phyloP scores from a whole-genome alignment of 495 filamentous ascomycete species.

The Hyaloscypha bicolor region DNA sequence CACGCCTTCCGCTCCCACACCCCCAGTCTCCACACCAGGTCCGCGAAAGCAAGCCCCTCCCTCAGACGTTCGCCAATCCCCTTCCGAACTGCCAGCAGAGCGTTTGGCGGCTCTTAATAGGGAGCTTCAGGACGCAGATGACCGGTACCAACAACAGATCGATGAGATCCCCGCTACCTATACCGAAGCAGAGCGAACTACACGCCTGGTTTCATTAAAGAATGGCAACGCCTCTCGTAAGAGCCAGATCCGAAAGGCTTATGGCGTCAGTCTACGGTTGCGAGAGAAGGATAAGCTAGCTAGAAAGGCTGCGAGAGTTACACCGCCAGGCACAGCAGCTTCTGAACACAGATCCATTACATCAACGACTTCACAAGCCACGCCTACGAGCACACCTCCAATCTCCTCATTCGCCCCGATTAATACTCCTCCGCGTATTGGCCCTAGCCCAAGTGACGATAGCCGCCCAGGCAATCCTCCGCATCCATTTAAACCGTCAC shows the following conservation, averaged over 20 bases:
- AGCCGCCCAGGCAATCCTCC: not conserved
- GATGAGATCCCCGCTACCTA: not conserved
- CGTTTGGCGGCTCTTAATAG: conserved; percentile 18
- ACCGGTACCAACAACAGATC: conserved; percentile 6
- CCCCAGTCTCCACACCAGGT: not conserved
- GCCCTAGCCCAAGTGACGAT: not conserved
- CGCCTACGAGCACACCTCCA: not conserved
- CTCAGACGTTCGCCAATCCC: conserved; percentile 15
- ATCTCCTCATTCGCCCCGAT: too few relatives aligned
- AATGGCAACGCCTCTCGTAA: conserved; percentile 28
- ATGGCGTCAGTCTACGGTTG: conserved; percentile 29
- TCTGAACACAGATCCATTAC: not conserved
- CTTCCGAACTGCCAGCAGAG: conserved; percentile 25
- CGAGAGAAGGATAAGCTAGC: conserved; percentile 26
- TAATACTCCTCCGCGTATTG: not conserved
- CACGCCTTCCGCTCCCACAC: not conserved
- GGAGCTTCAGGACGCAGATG: conserved; percentile 19
- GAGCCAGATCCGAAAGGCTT: conserved; percentile 27
- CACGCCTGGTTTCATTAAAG: conserved; percentile 14
- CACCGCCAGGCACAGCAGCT: not conserved
- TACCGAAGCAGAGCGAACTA: not conserved
- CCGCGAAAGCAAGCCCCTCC: conserved; percentile 7
- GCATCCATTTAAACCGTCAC: not conserved
- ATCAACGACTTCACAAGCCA: not conserved
- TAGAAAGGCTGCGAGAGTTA: not conserved